These are phyloP conservation scores for Zymoseptoria ardabiliae DNA, from an alignment of 2,329 filamentous ascomycete species.

Conservation along the genomic window DNA sequence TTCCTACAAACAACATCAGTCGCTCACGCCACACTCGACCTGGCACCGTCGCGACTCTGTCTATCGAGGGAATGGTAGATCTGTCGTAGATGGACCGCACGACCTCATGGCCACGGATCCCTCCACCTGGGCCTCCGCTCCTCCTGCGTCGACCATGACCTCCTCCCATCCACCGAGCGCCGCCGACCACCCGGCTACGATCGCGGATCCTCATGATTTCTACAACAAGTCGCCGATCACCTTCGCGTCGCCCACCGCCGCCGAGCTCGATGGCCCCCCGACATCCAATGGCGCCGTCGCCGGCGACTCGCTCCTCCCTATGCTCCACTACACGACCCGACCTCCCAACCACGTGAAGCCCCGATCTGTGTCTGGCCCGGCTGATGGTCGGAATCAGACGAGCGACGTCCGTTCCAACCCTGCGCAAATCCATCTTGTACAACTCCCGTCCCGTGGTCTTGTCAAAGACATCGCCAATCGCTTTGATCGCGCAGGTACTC, in stretches of 20 bases:
- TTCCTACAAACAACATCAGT: too few species aligned
- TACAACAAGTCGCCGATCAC: conserved; percentile 8
- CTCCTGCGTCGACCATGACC: not conserved
- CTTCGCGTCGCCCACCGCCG: conserved; percentile 6
- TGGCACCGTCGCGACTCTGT: too few species aligned
- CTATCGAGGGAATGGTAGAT: not conserved
- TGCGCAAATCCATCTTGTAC: conserved; percentile 6
- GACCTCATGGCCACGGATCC: not conserved
- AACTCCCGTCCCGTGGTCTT: conserved; percentile 25
- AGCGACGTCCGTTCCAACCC: conserved; percentile 23
- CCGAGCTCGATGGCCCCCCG: not conserved
- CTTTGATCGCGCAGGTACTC: conserved; percentile 54
- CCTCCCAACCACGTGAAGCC: conserved; percentile 6
- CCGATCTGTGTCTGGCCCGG: conserved; percentile 17
- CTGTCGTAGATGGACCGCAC: not conserved
- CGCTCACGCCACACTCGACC: too few species aligned
- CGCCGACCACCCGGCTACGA: conserved; percentile 5
- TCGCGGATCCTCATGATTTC: conserved; percentile 15
- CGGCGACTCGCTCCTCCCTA: not conserved
- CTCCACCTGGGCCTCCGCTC: not conserved
- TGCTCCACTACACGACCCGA: conserved; percentile 3
- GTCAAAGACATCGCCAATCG: conserved; percentile 74
- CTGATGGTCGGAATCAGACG: conserved; percentile 10
- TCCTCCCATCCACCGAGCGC: conserved; percentile 9
- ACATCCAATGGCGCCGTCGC: not conserved